A percentile compares a stretch with the other conserved stretches of the same genome.
phyloP scores from a whole-genome alignment of 129 eudicot genomes.

The sunflower (Helianthus annuus) region HanXRQr2.0-SUNRISE NC_035443.2:61218265-61218764 shows the following conservation, averaged over 20 bases:
- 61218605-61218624: neutral
- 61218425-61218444: conserved; percentile 11
- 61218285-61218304: neutral
- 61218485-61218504: conserved; percentile 22
- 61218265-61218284: neutral
- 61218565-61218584: neutral
- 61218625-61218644: neutral
- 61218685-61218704: conserved; percentile 4
- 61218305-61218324: conserved; percentile 1
- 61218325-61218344: neutral
- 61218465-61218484: conserved; percentile 29
- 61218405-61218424: conserved; percentile 17
- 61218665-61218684: conserved; percentile 1
- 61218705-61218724: conserved; percentile 3
- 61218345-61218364: neutral
- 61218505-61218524: neutral
- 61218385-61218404: conserved; percentile 11
- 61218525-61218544: neutral
- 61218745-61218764: neutral
- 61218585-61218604: neutral
- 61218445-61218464: conserved; percentile 33
- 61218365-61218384: conserved; percentile 4
- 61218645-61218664: conserved; percentile 5
- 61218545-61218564: neutral
- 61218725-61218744: conserved; percentile 1